These are phyloP conservation scores for Megacollybia marginata DNA, from an alignment of 768 basidiomycete genomes.

Conservation along the genomic window DNA sequence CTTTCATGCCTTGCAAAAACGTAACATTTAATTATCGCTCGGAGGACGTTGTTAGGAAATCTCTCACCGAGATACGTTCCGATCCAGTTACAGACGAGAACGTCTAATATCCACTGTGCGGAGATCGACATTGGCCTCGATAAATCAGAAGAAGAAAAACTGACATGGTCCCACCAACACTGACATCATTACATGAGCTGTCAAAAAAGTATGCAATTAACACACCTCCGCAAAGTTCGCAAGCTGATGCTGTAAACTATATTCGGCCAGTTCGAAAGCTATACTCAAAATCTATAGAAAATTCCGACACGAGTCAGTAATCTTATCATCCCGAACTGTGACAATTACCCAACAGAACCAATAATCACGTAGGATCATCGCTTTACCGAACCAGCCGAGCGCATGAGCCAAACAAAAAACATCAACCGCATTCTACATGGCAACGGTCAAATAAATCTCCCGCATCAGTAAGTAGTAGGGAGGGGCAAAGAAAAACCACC, in stretches of 20 bases:
- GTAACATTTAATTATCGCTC: conserved; percentile 3
- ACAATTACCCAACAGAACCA: conserved; percentile 85
- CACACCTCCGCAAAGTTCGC: conserved; percentile 81
- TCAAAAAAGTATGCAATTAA: conserved; percentile 1
- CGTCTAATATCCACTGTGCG: conserved; percentile 77
- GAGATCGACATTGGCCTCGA: conserved; percentile 1
- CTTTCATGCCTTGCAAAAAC: conserved; percentile 70
- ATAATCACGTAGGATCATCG: conserved; percentile 83
- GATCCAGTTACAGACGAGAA: conserved; percentile 82
- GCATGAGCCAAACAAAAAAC: conserved; percentile 84
- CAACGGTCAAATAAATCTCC: not conserved
- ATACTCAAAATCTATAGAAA: conserved; percentile 77
- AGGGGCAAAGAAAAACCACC: too few relatives aligned
- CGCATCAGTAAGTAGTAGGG: too few relatives aligned
- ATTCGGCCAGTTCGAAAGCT: conserved; percentile 85
- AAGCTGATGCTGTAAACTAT: conserved; percentile 82
- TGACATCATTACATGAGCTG: conserved; percentile 22
- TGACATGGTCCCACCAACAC: conserved; percentile 94
- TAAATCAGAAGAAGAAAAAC: conserved; percentile 16
- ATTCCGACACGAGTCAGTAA: not conserved
- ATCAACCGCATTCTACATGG: conserved; percentile 63
- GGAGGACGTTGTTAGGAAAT: not conserved
- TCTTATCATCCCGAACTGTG: not conserved
- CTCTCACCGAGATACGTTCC: conserved; percentile 71
- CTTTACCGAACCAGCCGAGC: conserved; percentile 88